A percentile compares a stretch with the other conserved stretches of the same genome.
Evolutionary conservation across 2,329 filamentous ascomycete genomes (phyloP).

Genomic region (Pseudogymnoascus sp.): DNA sequence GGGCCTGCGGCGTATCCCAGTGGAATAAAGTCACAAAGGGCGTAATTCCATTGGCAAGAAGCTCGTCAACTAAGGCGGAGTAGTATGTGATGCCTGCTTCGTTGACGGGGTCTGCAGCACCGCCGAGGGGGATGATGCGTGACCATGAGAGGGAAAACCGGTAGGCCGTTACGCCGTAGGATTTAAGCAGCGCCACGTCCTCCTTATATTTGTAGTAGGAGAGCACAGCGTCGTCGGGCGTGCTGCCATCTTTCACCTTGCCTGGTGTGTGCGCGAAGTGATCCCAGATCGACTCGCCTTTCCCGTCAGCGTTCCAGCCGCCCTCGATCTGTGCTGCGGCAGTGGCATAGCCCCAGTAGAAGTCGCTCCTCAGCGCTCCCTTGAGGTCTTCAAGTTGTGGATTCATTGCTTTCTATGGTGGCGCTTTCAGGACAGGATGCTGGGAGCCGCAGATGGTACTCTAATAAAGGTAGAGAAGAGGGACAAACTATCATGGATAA

Average conservation of each 20-base stretch:
- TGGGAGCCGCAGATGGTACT: not conserved
- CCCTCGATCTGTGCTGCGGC: slow-evolving; percentile 48
- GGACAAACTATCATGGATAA: not conserved
- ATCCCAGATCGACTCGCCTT: slow-evolving; percentile 37
- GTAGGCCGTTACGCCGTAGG: slow-evolving; percentile 52
- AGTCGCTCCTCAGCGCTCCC: slow-evolving; percentile 54
- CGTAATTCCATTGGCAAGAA: not conserved
- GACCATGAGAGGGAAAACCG: slow-evolving; percentile 61
- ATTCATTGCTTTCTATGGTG: not conserved
- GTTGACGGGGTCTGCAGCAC: slow-evolving; percentile 1
- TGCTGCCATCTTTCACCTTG: slow-evolving; percentile 34
- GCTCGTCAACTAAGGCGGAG: not conserved
- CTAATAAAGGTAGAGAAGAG: not conserved
- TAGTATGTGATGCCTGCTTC: slow-evolving; percentile 2
- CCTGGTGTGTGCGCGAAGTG: slow-evolving; percentile 34
- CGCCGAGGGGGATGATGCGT: slow-evolving; percentile 50
- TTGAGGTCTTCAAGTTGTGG: slow-evolving; percentile 14
- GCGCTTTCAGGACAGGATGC: not conserved
- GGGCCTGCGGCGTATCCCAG: slow-evolving; percentile 25
- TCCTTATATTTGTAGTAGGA: slow-evolving; percentile 39
- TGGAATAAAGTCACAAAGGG: not conserved
- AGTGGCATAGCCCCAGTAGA: slow-evolving; percentile 75
- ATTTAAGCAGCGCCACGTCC: slow-evolving; percentile 53
- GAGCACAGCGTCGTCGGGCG: slow-evolving; percentile 32
- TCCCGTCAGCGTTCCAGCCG: slow-evolving; percentile 36